Evolutionary conservation across 805 yeast genomes (phyloP).

Genomic region (Metschnikowia kunwiensis): DNA sequence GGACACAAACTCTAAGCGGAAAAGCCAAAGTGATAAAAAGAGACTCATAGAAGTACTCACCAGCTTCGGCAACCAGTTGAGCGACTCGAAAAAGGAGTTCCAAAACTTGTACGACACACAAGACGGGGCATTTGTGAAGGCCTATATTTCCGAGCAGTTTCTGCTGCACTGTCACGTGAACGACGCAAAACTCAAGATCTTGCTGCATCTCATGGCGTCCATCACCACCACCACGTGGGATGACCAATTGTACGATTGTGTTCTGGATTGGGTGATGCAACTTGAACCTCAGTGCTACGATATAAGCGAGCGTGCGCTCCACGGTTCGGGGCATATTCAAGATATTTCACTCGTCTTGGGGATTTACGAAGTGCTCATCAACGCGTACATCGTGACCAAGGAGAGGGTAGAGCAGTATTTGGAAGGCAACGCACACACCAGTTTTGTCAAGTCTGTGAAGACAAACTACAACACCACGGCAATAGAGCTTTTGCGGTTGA

Average conservation of each 20-base stretch:
- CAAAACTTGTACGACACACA: constrained; percentile 9
- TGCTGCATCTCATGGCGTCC: constrained; percentile 22
- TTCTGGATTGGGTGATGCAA: constrained; percentile 36
- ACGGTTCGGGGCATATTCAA: not conserved
- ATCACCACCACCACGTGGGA: constrained; percentile 12
- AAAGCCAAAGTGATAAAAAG: constrained; percentile 28
- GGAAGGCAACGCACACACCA: constrained; percentile 20
- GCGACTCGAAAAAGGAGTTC: constrained; percentile 3
- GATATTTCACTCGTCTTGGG: constrained; percentile 33
- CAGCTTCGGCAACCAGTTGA: constrained; percentile 24
- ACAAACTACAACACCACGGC: constrained; percentile 32
- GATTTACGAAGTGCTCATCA: constrained; percentile 46
- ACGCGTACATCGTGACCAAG: constrained; percentile 36
- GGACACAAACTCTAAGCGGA: constrained; percentile 3
- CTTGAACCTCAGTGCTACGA: constrained; percentile 24
- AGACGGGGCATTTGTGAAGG: constrained; percentile 10
- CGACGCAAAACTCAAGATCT: constrained; percentile 25
- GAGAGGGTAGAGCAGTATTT: constrained; percentile 23
- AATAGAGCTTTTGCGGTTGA: constrained; percentile 37
- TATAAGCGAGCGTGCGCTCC: constrained; percentile 2
- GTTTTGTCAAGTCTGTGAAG: constrained; percentile 16
- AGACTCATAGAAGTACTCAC: constrained; percentile 37
- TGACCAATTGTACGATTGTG: constrained; percentile 26
- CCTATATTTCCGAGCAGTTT: constrained; percentile 16
- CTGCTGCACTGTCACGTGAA: constrained; percentile 15